These are phyloP conservation scores for Leishmania gerbilli DNA, from an alignment of 208 protist species.

Conservation along the genomic window DNA sequence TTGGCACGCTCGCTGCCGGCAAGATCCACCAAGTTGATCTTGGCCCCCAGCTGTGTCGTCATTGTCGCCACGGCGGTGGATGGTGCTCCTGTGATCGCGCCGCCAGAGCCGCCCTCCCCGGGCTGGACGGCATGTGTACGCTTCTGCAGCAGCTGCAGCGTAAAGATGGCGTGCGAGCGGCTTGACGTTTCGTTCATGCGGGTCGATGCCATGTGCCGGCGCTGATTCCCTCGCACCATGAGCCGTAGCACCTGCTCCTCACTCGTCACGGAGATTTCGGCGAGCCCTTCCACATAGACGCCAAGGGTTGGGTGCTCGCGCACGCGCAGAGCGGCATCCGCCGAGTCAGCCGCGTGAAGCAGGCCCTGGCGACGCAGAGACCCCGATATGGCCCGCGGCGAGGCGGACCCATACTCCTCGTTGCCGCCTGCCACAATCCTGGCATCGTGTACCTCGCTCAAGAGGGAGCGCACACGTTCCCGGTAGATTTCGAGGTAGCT, in stretches of 20 bases:
- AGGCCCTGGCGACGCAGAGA: slow-evolving; percentile 7
- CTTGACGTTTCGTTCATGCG: slow-evolving; percentile 96
- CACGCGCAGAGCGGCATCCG: slow-evolving; percentile 52
- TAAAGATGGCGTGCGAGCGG: slow-evolving; percentile 97
- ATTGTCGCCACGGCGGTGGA: slow-evolving; percentile 22
- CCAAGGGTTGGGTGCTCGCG: slow-evolving; percentile 78
- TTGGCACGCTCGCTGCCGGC: slow-evolving; percentile 91
- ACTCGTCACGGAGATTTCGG: slow-evolving; percentile 62
- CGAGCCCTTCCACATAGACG: slow-evolving; percentile 79
- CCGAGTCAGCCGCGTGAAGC: slow-evolving; percentile 8
- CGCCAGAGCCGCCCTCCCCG: neutral
- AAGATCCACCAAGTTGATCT: slow-evolving; percentile 94
- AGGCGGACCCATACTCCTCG: neutral
- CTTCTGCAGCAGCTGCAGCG: slow-evolving; percentile 77
- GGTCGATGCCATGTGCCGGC: slow-evolving; percentile 86
- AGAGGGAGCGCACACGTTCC: slow-evolving; percentile 85
- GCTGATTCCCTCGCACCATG: slow-evolving; percentile 70
- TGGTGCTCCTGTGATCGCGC: neutral
- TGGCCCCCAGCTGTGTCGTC: slow-evolving; percentile 59
- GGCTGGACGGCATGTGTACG: slow-evolving; percentile 16
- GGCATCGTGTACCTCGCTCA: slow-evolving; percentile 34
- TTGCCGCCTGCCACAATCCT: neutral
- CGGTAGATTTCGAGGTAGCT: slow-evolving; percentile 93
- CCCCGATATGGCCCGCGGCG: neutral
- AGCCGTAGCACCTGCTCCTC: slow-evolving; percentile 63